These are phyloP conservation scores for Spatholobus suberectus DNA, from an alignment of 306 rosid genomes.

Conservation along the genomic window DNA sequence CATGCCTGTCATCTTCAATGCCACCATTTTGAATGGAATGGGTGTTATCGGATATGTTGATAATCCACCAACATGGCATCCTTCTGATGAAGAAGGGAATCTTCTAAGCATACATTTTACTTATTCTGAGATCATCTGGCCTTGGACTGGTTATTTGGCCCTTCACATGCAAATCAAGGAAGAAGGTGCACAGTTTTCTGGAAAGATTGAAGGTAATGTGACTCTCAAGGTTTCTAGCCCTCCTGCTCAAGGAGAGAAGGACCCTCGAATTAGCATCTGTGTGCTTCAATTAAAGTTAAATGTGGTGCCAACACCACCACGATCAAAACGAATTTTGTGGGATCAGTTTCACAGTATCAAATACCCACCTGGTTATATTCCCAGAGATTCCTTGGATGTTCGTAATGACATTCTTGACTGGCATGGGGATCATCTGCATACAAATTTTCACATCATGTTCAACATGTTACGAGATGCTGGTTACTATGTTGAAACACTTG, in stretches of 20 bases:
- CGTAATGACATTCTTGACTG: constrained; percentile 99
- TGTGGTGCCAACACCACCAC: constrained; percentile 86
- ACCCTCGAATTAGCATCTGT: constrained; percentile 64
- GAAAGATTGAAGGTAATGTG: constrained; percentile 91
- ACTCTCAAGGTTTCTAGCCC: constrained; percentile 86
- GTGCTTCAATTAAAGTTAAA: constrained; percentile 90
- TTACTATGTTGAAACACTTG: constrained; percentile 87
- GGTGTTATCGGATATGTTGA: constrained; percentile 88
- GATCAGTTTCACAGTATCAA: constrained; percentile 97
- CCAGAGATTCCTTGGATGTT: constrained; percentile 97
- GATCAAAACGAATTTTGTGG: constrained; percentile 89
- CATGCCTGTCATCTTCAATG: constrained; percentile 96
- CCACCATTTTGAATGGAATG: constrained; percentile 98
- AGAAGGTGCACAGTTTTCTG: constrained; percentile 87
- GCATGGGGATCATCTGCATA: constrained; percentile 99
- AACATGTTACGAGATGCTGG: constrained; percentile 93
- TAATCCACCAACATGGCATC: constrained; percentile 90
- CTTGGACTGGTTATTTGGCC: constrained; percentile 97
- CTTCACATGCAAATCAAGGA: constrained; percentile 98
- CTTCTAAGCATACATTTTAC: constrained; percentile 92
- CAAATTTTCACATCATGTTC: constrained; percentile 96
- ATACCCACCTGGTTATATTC: constrained; percentile 98
- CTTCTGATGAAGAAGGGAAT: constrained; percentile 89
- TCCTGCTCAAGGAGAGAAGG: constrained; percentile 75
- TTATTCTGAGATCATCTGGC: constrained; percentile 88